Evolutionary conservation across 306 rosid genomes (phyloP), one percentile per base, ranked within the genome.

Genomic region (Myrica gale): DNA sequence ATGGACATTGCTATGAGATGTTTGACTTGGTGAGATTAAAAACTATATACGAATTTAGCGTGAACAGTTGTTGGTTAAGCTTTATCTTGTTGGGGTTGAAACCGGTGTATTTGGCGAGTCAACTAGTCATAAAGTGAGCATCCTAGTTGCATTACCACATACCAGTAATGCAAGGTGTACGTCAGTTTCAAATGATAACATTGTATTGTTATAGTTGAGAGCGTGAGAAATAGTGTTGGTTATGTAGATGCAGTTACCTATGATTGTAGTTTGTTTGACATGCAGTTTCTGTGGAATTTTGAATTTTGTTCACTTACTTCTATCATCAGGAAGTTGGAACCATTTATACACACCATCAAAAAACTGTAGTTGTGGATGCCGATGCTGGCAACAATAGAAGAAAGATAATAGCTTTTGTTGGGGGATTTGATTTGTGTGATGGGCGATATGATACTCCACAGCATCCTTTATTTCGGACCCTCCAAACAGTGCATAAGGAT

Each of bases 271-370:
- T 16, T 9, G 48, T 65, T 65, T 41, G 19, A 1, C 42, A 39
- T 42, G 6, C 26, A 41, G 2, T 74, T 77, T 42, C 21, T 76
- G 23, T 69, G 55, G 3, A 68, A 74, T 17, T 70, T 79, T 69
- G 42, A 60, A 51, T 60, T 77, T 76, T 53, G 84, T 42, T 70
- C 62, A 82, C 15, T 68, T 23, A 79, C 75, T 77, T 78, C 19
- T 69, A 69, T 68, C 78, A 67, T 78, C 92, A 95, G 99, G 97
- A 95, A 88, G 95, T 89, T 44, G 97, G 76, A 80, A 88, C 99
- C 32, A 95, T 95, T 60, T 95, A 95, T 82, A 92, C 99, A 5
- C 99, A 95, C 87, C 99, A 92, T 88, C 99, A 95, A 88, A 95
- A 95, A 87, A 95, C 96, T 43, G 92, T 95, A 37, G 90, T 92